Conservation (phyloP, 176 grass and related monocot species). For the Stipa capillata region DNA sequence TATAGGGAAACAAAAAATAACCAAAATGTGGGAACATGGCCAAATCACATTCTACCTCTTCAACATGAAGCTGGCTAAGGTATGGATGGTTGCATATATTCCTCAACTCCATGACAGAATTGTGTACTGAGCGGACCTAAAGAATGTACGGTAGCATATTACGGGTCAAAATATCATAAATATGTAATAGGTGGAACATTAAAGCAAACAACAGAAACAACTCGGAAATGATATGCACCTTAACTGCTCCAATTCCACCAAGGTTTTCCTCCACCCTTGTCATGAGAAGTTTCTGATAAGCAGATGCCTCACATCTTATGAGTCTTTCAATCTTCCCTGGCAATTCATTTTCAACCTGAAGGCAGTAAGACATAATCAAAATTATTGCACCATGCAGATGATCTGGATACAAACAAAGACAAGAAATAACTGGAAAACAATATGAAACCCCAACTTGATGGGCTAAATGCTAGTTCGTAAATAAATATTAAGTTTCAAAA, state of each 20-base stretch:
- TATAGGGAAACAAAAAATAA: constrained; percentile 14
- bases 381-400: neutral
- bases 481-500: neutral
- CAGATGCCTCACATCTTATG: constrained; percentile 93
- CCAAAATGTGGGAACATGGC: neutral
- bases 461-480: neutral
- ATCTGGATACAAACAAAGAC: neutral
- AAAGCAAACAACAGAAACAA: constrained; percentile 24
- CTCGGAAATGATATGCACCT: constrained; percentile 35
- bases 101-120: constrained; percentile 97
- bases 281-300: constrained; percentile 99
- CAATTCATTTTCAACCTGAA: constrained; percentile 93
- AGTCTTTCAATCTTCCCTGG: constrained; percentile 94
- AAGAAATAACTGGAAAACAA: neutral
- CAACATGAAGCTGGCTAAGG: constrained; percentile 90
- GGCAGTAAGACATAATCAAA: constrained; percentile 21
- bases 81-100: constrained; percentile 99
- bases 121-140: constrained; percentile 87
- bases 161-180: neutral
- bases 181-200: constrained; percentile 17
- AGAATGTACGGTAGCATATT: constrained; percentile 8
- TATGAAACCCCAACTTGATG: neutral
- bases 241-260: constrained; percentile 77
- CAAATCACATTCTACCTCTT: constrained; percentile 53
- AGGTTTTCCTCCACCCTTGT: constrained; percentile 95